Base-by-base conservation (phyloP, 163 green algal genomes). In the Prototheca wickerhamii region DNA sequence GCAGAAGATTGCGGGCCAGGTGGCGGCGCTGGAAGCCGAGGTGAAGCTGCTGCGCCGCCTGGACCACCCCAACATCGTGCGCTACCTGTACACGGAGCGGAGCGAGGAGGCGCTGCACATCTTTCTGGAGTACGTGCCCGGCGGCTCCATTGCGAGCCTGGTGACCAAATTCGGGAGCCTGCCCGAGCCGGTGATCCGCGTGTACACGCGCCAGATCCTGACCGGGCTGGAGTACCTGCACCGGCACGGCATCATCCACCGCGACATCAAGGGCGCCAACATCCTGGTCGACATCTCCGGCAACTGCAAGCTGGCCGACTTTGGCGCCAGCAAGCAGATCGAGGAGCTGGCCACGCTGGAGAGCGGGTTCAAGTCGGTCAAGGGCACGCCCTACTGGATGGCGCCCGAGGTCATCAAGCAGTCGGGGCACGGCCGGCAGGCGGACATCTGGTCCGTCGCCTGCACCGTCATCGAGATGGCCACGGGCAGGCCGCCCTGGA, bases 381-480 rank as follows among this genome's bases (percentile, higher is more conserved):
- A 88, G 52, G 92, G 92, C 46, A 97, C 92, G 4, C 84, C 89
- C 8, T 95, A 95, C 81, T 98, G 91, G 91, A 98, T 98, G 92
- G 92, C 92, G 0, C 91, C 91, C 3, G 91, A 98, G 77, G 88
- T 97, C 12, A 97, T 98, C 79, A 95, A 87, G 68, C 81, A 91
- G 73, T 87, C 77, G 2, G 88, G 91, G 12, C 84, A 93, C 51
- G 88, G 88, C 18, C 70, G 89, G 20, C 75, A 83, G 33, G 91
- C 91, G 0, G 91, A 98, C 79, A 96, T 98, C 62, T 98, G 92
- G 92, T 93, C 81, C 6, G 79, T 97, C 5, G 92, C 75, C 26
- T 97, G 92, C 76, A 95, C 90, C 4, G 80, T 98, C 32, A 90
- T 97, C 37, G 92, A 98, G 74, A 98, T 98, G 92, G 81, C 82